These are phyloP conservation scores for Cercospora zeina DNA, from an alignment of 2,329 filamentous ascomycete species.

Conservation along the genomic window DNA sequence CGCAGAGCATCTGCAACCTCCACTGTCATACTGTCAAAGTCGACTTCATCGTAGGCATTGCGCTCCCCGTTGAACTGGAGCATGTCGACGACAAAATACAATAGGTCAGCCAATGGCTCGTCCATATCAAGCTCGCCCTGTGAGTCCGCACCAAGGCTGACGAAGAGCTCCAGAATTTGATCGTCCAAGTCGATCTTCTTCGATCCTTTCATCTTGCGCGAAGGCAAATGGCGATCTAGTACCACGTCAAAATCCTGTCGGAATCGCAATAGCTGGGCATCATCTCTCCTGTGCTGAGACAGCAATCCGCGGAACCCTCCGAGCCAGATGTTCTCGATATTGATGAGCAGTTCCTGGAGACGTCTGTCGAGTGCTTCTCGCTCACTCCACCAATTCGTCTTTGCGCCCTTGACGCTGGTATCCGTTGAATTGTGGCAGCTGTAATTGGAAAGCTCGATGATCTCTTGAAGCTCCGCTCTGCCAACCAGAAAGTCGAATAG, in stretches of 20 bases:
- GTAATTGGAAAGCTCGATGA: slow-evolving; percentile 77
- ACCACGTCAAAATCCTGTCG: slow-evolving; percentile 73
- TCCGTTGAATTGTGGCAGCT: slow-evolving; percentile 75
- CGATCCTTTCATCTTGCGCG: slow-evolving; percentile 60
- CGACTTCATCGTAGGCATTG: slow-evolving; percentile 96
- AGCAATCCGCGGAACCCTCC: slow-evolving; percentile 96
- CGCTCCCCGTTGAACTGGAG: slow-evolving; percentile 94
- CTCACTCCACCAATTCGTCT: slow-evolving; percentile 85
- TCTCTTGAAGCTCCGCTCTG: slow-evolving; percentile 74
- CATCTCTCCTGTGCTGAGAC: slow-evolving; percentile 66
- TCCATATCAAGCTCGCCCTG: slow-evolving; percentile 72
- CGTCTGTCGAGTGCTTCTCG: slow-evolving; percentile 76
- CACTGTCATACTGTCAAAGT: slow-evolving; percentile 88
- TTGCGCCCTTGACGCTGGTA: slow-evolving; percentile 71
- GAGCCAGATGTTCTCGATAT: slow-evolving; percentile 90
- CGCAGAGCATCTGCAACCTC: slow-evolving; percentile 83
- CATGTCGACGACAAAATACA: slow-evolving; percentile 96
- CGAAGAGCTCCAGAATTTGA: slow-evolving; percentile 80
- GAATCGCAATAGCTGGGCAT: slow-evolving; percentile 50
- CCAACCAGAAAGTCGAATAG: slow-evolving; percentile 82
- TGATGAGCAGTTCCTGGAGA: slow-evolving; percentile 74
- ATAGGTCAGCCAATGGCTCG: slow-evolving; percentile 83
- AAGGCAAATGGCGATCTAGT: slow-evolving; percentile 83
- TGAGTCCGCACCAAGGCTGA: slow-evolving; percentile 75
- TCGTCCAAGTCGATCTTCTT: slow-evolving; percentile 58